Percentiles rank a stretch among this genome's conserved stretches.
These are phyloP conservation scores for Coprinellus aureogranulatus DNA, from an alignment of 768 basidiomycete genomes.

Conservation along the genomic window DNA sequence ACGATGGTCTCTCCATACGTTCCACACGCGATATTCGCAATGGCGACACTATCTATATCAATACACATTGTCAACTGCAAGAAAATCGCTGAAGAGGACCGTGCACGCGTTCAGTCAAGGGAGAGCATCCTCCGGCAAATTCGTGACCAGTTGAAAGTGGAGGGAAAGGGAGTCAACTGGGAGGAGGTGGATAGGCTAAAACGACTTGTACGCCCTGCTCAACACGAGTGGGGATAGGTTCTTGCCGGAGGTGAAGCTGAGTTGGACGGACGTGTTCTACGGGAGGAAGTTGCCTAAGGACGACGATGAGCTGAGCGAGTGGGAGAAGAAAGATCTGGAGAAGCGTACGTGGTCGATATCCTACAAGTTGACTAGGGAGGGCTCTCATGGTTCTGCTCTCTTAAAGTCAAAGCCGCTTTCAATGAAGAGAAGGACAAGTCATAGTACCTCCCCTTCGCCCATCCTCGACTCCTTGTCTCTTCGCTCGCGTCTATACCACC, in stretches of 20 bases:
- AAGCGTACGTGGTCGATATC: slow-evolving; percentile 1
- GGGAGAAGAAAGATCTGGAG: slow-evolving; percentile 13
- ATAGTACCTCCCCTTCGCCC: neutral
- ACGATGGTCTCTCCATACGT: slow-evolving; percentile 39
- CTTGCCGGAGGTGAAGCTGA: slow-evolving; percentile 24
- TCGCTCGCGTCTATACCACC: neutral
- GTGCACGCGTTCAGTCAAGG: slow-evolving; percentile 52
- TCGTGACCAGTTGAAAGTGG: slow-evolving; percentile 42
- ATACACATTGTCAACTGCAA: slow-evolving; percentile 63
- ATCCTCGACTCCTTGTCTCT: neutral
- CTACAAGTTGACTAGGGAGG: neutral
- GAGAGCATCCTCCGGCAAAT: slow-evolving; percentile 64
- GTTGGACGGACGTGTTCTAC: slow-evolving; percentile 53
- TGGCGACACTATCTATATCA: slow-evolving; percentile 64
- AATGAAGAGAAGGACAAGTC: neutral
- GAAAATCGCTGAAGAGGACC: slow-evolving; percentile 49
- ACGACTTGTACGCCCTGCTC: slow-evolving; percentile 43
- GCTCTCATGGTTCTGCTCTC: neutral
- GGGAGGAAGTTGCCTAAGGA: slow-evolving; percentile 31
- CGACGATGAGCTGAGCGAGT: slow-evolving; percentile 9
- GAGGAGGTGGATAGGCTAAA: slow-evolving; percentile 55
- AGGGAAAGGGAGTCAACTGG: slow-evolving; percentile 35
- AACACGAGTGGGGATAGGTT: neutral
- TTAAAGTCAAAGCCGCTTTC: neutral
- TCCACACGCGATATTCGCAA: slow-evolving; percentile 63